Base-by-base conservation (phyloP, 2,329 filamentous ascomycete species). In the Diaporthe velutina region DNA sequence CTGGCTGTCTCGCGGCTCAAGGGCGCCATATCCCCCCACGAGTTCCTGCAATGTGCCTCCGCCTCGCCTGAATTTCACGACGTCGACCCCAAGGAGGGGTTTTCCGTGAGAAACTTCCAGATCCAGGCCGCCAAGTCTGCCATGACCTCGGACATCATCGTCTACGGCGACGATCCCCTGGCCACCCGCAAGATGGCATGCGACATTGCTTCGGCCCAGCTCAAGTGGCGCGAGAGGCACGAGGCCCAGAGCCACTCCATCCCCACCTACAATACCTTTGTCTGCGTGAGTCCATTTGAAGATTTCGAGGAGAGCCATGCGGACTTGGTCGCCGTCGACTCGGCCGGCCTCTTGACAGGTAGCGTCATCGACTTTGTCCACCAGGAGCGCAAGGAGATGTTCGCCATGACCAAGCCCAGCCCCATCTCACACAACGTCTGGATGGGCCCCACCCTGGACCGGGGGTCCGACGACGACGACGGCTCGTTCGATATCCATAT, bases 101-200 rank as follows among this genome's bases (percentile, higher is more conserved):
- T 98, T 81, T 98, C 95, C 6, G 96, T 98, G 57, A 92, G 97
- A 60, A 98, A 98, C 83, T 99, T 99, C 81, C 96, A 98, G 79
- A 98, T 98, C 52, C 97, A 99, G 83, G 90, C 94, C 0, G 94
- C 94, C 74, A 99, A 99, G 83, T 87, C 94, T 77, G 96, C 96
- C 72, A 91, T 94, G 77, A 90, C 97, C 12, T 98, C 96, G 0
- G 97, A 99, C 82, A 95, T 99, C 77, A 90, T 99, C 54, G 90
- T 99, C 1, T 99, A 99, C 81, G 95, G 95, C 17, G 93, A 96
- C 72, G 90, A 95, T 77, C 85, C 87, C 50, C 88, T 88, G 2
- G 84, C 89, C 35, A 89, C 90, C 60, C 88, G 90, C 71, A 92
- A 92, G 73, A 85, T 98, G 30, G 90, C 82, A 79, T 94, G 84